Base-by-base conservation (phyloP, 805 yeast genomes). In the Monosporozyma siamensis region DNA sequence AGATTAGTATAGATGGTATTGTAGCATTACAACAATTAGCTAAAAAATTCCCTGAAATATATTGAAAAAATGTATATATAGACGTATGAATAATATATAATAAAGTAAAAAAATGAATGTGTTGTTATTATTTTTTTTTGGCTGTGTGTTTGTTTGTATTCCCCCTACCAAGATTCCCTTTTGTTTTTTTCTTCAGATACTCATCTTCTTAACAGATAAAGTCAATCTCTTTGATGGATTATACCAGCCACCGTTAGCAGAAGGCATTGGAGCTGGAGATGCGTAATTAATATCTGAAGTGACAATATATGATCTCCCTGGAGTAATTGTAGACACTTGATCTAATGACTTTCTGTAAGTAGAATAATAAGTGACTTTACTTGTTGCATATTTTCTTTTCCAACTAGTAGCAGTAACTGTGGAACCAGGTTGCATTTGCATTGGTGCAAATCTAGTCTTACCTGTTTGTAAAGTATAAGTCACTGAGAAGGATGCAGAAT, bases 341-440 rank as follows among this genome's bases (percentile, higher is more conserved):
- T 55, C 52, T 20, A 59, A 46, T 3, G 59, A 35, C 1, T 63
- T 52, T 14, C 64, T 54, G 23, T 63, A 32, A 0, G 83, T 65
- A 10, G 75, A 52, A 64, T 70, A 87, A 52, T 74, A 75, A 0
- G 84, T 73, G 42, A 75, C 83, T 0, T 83, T 68, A 42, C 86
- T 75, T 0, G 95, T 75, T 14, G 90, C 78, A 59, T 64, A 80
- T 49, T 77, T 69, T 51, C 79, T 72, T 9, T 81, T 59, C 80
- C 89, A 82, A 3, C 80, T 63, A 8, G 81, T 70, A 30, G 69
- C 75, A 0, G 95, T 83, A 21, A 87, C 75, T 8, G 65, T 66
- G 1, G 82, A 55, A 3, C 81, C 84, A 5, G 98, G 97, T 64
- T 87, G 95, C 45, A 70, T 59, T 65, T 89, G 97, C 95, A 88